Evolutionary conservation across 1,284 basidiomycete genomes (phyloP).

Genomic region (Testicularia cyperi): DNA sequence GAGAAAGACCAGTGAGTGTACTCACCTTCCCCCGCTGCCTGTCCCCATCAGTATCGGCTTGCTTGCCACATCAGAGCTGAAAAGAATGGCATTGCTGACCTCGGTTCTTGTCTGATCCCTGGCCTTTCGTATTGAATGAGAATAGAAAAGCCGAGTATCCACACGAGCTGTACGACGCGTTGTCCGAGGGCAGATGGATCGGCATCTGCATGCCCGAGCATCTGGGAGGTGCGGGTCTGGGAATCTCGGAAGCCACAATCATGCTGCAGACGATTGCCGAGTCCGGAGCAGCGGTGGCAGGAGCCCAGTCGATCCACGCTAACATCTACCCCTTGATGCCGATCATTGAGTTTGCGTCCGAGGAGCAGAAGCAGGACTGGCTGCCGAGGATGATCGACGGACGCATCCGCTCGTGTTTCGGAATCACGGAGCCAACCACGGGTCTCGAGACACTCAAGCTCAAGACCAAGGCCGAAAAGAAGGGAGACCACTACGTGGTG

Average conservation of each 20-base stretch:
- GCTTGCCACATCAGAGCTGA: too few species aligned
- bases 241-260: constrained; percentile 61
- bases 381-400: constrained; percentile 60
- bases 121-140: background rate
- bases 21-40: background rate
- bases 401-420: constrained; percentile 59
- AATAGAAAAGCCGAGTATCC: constrained; percentile 22
- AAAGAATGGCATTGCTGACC: too few species aligned
- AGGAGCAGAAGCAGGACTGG: constrained; percentile 50
- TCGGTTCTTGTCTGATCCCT: background rate
- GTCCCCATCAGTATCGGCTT: too few species aligned
- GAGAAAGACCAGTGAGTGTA: constrained; percentile 19
- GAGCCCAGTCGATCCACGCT: constrained; percentile 44
- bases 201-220: constrained; percentile 42
- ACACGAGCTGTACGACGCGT: constrained; percentile 44
- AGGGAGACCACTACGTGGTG: constrained; percentile 45
- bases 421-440: constrained; percentile 60
- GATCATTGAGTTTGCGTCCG: constrained; percentile 43
- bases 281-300: constrained; percentile 48
- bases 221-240: constrained; percentile 58
- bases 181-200: constrained; percentile 30
- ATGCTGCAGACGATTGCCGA: constrained; percentile 62
- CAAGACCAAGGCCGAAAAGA: constrained; percentile 47
- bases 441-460: constrained; percentile 59
- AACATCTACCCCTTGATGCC: constrained; percentile 50